A percentile compares a stretch with the other conserved stretches of the same genome.
phyloP scores from a whole-genome alignment of 352 stramenopile genomes.

The Phytophthora litchii region DNA sequence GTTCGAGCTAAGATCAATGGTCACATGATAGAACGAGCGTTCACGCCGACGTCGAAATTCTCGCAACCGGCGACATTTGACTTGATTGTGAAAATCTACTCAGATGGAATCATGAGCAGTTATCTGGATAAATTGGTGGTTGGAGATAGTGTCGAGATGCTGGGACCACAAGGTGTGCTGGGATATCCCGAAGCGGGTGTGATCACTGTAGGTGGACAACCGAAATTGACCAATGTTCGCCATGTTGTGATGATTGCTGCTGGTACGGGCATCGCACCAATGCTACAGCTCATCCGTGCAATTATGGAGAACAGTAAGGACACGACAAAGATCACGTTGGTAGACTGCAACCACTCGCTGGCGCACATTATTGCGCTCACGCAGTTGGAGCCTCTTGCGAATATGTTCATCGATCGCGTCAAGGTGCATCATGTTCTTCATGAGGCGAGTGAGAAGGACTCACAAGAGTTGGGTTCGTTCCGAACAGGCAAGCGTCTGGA shows the following conservation, averaged over 20 bases:
- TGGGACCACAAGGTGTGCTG: conserved; percentile 68
- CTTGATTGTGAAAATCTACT: conserved; percentile 81
- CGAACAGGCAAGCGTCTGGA: conserved; percentile 54
- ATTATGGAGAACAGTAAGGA: conserved; percentile 65
- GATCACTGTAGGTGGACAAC: conserved; percentile 53
- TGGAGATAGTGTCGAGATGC: conserved; percentile 75
- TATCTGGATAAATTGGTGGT: conserved; percentile 61
- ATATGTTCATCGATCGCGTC: conserved; percentile 77
- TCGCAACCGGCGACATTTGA: conserved; percentile 67
- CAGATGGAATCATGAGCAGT: conserved; percentile 73
- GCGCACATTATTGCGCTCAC: conserved; percentile 73
- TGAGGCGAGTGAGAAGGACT: conserved; percentile 48
- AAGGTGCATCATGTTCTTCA: conserved; percentile 73
- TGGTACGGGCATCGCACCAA: conserved; percentile 80
- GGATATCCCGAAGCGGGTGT: conserved; percentile 61
- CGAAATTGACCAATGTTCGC: conserved; percentile 46
- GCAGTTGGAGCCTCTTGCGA: conserved; percentile 76
- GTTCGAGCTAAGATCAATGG: conserved; percentile 77
- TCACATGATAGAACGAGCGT: conserved; percentile 75
- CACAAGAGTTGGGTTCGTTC: conserved; percentile 56
- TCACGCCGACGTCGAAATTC: conserved; percentile 82
- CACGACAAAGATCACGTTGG: conserved; percentile 66
- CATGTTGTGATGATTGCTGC: conserved; percentile 81
- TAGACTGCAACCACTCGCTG: conserved; percentile 78
- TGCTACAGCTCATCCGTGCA: conserved; percentile 82